These are phyloP conservation scores for Lagenidium sp. DNA, from an alignment of 352 stramenopile species.

Conservation along the genomic window DNA sequence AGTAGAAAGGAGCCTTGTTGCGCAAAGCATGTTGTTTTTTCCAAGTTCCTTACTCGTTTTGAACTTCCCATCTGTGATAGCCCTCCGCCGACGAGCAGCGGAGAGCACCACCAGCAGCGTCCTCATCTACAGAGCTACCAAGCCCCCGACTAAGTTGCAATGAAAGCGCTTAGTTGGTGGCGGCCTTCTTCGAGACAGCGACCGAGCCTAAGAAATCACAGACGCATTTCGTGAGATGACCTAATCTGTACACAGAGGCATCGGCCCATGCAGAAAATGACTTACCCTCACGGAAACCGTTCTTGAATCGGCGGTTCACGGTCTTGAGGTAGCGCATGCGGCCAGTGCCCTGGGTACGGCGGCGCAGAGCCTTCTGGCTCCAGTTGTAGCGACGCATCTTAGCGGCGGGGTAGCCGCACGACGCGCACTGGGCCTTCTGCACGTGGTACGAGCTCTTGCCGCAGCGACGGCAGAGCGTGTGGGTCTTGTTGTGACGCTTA, in stretches of 20 bases:
- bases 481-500: constrained; percentile 99
- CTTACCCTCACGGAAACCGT: constrained; percentile 97
- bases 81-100: background rate
- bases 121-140: constrained; percentile 13
- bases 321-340: constrained; percentile 99
- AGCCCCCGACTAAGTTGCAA: background rate
- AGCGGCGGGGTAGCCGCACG: constrained; percentile 96
- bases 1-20: too few species aligned
- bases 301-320: constrained; percentile 98
- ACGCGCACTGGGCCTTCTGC: constrained; percentile 98
- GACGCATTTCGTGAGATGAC: too few species aligned
- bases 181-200: constrained; percentile 84
- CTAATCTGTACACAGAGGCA: background rate
- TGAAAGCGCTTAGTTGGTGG: constrained; percentile 73
- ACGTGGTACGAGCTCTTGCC: constrained; percentile 99
- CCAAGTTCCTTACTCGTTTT: constrained; percentile 22
- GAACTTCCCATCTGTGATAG: constrained; percentile 13
- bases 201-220: constrained; percentile 17
- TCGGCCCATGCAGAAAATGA: background rate
- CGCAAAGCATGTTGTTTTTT: constrained; percentile 15
- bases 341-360: constrained; percentile 94
- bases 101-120: constrained; percentile 11
- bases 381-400: constrained; percentile 96
- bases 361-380: constrained; percentile 95
- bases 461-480: constrained; percentile 99